These are phyloP conservation scores for Globisporangium spiculum DNA, from an alignment of 352 stramenopile species.

Conservation along the genomic window DNA sequence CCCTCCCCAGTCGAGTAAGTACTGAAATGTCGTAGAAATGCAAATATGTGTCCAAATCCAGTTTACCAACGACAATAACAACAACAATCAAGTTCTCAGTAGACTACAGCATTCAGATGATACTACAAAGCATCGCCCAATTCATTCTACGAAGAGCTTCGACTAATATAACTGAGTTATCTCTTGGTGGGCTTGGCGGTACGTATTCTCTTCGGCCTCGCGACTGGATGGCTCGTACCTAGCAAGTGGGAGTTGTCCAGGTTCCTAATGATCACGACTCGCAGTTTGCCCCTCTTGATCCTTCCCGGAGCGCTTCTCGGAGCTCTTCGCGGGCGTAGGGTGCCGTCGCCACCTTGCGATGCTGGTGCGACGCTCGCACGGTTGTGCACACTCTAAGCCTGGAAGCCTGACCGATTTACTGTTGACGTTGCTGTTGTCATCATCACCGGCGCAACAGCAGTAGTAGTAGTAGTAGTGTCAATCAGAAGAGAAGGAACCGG, in stretches of 20 bases:
- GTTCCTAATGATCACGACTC: slow-evolving; percentile 35
- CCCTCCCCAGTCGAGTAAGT: not conserved
- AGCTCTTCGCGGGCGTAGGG: not conserved
- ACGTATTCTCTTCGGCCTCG: not conserved
- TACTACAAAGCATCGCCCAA: not conserved
- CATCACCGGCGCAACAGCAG: too few species aligned
- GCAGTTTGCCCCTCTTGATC: not conserved
- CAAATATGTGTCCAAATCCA: not conserved
- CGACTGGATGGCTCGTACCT: slow-evolving; percentile 17
- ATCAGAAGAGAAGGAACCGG: too few species aligned
- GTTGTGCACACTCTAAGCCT: not conserved
- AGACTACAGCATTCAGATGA: not conserved
- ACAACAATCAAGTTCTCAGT: not conserved
- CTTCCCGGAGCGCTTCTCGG: not conserved
- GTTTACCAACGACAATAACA: not conserved
- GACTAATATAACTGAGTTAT: not conserved
- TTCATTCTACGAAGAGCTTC: not conserved
- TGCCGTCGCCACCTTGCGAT: not conserved
- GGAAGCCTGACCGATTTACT: not conserved
- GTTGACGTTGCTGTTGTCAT: slow-evolving; percentile 17
- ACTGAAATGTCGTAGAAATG: not conserved
- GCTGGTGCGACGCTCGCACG: slow-evolving; percentile 5
- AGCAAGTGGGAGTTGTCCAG: slow-evolving; percentile 32
- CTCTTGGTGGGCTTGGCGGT: not conserved
- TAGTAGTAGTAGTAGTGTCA: too few species aligned